Conservation (phyloP, 352 stramenopile genomes). For the Paralagenidium karlingii region DNA sequence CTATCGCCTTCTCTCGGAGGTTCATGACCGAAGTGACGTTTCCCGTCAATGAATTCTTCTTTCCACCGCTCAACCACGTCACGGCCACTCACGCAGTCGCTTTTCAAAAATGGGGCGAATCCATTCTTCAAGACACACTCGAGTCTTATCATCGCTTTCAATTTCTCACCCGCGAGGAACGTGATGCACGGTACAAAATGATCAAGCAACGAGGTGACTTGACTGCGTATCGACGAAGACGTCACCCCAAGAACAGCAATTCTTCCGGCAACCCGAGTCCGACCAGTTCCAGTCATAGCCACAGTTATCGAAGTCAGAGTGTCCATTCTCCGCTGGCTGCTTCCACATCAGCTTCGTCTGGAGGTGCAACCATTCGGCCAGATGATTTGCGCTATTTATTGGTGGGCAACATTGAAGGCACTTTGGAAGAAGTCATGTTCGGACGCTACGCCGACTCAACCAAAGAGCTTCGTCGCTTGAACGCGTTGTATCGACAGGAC, state of each 20-base stretch:
- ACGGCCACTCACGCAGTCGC: constrained; percentile 24
- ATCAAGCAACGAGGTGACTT: constrained; percentile 50
- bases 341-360: too few species aligned
- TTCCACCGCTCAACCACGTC: constrained; percentile 33
- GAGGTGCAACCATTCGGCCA: too few species aligned
- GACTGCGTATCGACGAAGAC: constrained; percentile 44
- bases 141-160: constrained; percentile 55
- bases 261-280: too few species aligned
- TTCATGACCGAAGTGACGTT: too few species aligned
- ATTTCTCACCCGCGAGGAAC: constrained; percentile 41
- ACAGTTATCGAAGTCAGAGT: too few species aligned
- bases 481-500: constrained; percentile 60
- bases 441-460: constrained; percentile 65
- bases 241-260: too few species aligned
- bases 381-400: constrained; percentile 51
- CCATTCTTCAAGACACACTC: constrained; percentile 51
- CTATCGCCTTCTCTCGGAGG: too few species aligned
- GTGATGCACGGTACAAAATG: constrained; percentile 52
- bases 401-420: constrained; percentile 48
- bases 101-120: constrained; percentile 53
- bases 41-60: constrained; percentile 45
- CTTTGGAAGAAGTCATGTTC: constrained; percentile 63
- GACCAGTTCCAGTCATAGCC: constrained; percentile 18
- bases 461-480: constrained; percentile 50
- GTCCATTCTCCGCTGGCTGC: too few species aligned